Evolutionary conservation across 2,329 filamentous ascomycete genomes (phyloP).

Genomic region (Apiospora marii): DNA sequence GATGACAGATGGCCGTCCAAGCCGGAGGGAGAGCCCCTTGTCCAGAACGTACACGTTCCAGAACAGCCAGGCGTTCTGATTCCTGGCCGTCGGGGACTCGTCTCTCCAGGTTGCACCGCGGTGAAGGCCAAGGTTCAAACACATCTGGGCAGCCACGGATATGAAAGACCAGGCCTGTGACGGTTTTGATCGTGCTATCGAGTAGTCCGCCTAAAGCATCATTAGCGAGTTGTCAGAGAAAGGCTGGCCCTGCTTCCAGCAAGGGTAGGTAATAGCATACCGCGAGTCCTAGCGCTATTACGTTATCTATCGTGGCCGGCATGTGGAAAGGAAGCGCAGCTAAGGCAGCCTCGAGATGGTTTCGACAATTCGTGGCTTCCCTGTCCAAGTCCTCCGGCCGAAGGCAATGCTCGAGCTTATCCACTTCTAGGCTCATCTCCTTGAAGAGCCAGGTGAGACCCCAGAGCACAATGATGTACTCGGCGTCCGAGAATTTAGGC

Average conservation of each 20-base stretch:
- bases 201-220: conserved; percentile 60
- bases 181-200: conserved; percentile 68
- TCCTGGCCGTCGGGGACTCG: conserved; percentile 39
- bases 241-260: neutral
- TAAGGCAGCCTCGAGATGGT: conserved; percentile 59
- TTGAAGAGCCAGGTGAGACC: conserved; percentile 51
- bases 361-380: conserved; percentile 45
- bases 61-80: conserved; percentile 48
- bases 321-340: conserved; percentile 63
- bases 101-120: conserved; percentile 47
- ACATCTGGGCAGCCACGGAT: conserved; percentile 65
- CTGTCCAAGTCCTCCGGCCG: conserved; percentile 36
- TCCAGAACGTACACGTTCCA: conserved; percentile 65
- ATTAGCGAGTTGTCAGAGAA: neutral
- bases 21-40: conserved; percentile 63
- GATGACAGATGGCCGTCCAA: conserved; percentile 65
- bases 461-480: conserved; percentile 53
- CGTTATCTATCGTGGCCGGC: conserved; percentile 60
- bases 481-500: conserved; percentile 34
- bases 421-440: conserved; percentile 51
- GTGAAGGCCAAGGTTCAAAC: conserved; percentile 70
- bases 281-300: conserved; percentile 66
- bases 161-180: conserved; percentile 71
- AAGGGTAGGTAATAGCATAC: conserved; percentile 43
- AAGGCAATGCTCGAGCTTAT: conserved; percentile 45